A percentile compares a stretch with the other conserved stretches of the same genome.
Conservation (phyloP, 2,329 filamentous ascomycete species). For the Aspergillus jensenii region DNA sequence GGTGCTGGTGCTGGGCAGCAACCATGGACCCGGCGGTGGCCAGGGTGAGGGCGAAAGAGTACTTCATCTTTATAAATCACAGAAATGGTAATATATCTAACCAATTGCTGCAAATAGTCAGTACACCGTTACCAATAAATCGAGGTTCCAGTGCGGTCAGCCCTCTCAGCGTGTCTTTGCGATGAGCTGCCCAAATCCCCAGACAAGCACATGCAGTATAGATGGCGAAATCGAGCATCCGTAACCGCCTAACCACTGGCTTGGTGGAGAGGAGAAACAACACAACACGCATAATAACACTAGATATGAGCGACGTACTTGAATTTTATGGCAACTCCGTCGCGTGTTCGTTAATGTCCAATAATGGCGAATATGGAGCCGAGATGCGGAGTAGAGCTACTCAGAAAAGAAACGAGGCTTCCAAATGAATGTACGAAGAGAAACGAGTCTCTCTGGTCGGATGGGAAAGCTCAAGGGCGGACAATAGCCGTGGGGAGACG, state of each 20-base stretch:
- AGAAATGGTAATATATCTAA: conserved; percentile 4
- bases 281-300: not conserved
- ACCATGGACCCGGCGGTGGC: conserved; percentile 45
- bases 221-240: not conserved
- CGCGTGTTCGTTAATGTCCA: conserved; percentile 21
- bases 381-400: conserved; percentile 24
- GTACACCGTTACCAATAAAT: not conserved
- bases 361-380: conserved; percentile 6
- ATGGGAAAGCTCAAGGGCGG: conserved; percentile 36
- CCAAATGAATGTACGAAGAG: conserved; percentile 44
- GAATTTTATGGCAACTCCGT: conserved; percentile 26
- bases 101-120: not conserved
- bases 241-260: not conserved
- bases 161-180: not conserved
- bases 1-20: conserved; percentile 44
- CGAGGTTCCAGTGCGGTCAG: not conserved
- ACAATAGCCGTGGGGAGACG: conserved; percentile 23
- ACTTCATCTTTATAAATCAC: conserved; percentile 37
- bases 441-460: conserved; percentile 40
- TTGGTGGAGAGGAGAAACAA: not conserved
- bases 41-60: conserved; percentile 39
- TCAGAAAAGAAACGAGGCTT: conserved; percentile 24
- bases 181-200: not conserved
- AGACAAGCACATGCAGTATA: not conserved
- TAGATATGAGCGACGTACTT: conserved; percentile 26